A percentile compares a stretch with the other conserved stretches of the same genome.
Conservation (phyloP, 306 rosid genomes). For the Luffa aegyptiaca region DNA sequence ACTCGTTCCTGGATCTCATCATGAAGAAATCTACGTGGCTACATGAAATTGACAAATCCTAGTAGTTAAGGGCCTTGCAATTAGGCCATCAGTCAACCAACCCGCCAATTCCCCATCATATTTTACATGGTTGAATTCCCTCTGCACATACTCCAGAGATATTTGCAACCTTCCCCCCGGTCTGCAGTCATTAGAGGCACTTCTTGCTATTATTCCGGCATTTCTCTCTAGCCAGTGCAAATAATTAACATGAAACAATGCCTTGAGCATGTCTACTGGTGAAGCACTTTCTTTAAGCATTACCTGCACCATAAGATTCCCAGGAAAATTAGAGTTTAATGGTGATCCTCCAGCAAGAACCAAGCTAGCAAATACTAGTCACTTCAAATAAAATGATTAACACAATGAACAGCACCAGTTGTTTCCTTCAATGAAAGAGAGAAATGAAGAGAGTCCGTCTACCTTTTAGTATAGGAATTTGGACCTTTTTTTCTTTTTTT, state of each 20-base stretch:
- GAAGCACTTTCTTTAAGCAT: slow-evolving; percentile 72
- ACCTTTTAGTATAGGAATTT: not conserved
- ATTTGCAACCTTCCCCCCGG: slow-evolving; percentile 66
- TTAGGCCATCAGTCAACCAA: slow-evolving; percentile 74
- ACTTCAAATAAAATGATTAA: not conserved
- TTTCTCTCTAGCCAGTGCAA: slow-evolving; percentile 78
- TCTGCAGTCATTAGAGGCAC: slow-evolving; percentile 46
- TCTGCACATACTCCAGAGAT: slow-evolving; percentile 63
- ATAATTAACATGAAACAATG: slow-evolving; percentile 79
- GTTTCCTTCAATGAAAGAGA: not conserved
- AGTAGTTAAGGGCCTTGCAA: slow-evolving; percentile 72
- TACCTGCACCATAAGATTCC: slow-evolving; percentile 34
- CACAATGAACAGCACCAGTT: not conserved
- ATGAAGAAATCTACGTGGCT: not conserved
- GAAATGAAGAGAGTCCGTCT: not conserved
- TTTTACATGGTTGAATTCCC: slow-evolving; percentile 69
- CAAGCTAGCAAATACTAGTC: not conserved
- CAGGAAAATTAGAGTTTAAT: not conserved
- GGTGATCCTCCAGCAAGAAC: not conserved
- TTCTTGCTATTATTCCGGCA: slow-evolving; percentile 60
- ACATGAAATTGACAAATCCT: slow-evolving; percentile 36
- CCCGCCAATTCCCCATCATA: slow-evolving; percentile 61
- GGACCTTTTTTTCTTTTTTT: not conserved
- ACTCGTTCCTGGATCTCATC: not conserved
- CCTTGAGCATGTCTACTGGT: slow-evolving; percentile 80